Evolutionary conservation across 2,329 filamentous ascomycete species (phyloP).

Genomic region (Aspergillus phoenicis): DNA sequence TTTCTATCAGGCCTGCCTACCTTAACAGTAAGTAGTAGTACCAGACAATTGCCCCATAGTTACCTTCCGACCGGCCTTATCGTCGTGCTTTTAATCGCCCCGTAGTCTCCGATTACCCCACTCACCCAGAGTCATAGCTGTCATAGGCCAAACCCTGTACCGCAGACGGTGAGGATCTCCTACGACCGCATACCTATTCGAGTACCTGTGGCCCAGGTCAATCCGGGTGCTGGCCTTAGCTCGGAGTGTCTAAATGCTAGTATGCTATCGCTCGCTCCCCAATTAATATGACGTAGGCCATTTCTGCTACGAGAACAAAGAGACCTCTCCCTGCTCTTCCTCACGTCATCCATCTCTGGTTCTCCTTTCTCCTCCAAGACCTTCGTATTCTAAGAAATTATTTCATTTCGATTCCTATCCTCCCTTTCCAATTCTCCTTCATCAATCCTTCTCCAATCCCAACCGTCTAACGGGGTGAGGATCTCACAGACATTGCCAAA

Average conservation of each 20-base stretch:
- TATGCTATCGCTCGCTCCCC: not conserved
- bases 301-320: not conserved
- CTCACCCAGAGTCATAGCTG: constrained; percentile 4
- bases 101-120: constrained; percentile 4
- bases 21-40: not conserved
- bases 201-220: not conserved
- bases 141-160: not conserved
- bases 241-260: not conserved
- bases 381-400: too few relatives aligned
- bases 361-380: not conserved
- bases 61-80: not conserved
- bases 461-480: not conserved
- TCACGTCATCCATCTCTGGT: not conserved
- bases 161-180: not conserved
- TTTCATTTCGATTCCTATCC: not conserved
- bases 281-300: constrained; percentile 1
- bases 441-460: not conserved
- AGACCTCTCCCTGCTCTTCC: not conserved
- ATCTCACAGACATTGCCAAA: not conserved
- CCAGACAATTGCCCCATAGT: not conserved
- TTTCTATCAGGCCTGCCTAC: not conserved
- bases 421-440: not conserved
- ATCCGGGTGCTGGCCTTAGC: not conserved
- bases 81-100: not conserved
- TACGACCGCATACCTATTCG: not conserved